A percentile compares a stretch with the other conserved stretches of the same genome.
phyloP scores from a whole-genome alignment of 768 basidiomycete species.

The Baorangia bicolor region DNA sequence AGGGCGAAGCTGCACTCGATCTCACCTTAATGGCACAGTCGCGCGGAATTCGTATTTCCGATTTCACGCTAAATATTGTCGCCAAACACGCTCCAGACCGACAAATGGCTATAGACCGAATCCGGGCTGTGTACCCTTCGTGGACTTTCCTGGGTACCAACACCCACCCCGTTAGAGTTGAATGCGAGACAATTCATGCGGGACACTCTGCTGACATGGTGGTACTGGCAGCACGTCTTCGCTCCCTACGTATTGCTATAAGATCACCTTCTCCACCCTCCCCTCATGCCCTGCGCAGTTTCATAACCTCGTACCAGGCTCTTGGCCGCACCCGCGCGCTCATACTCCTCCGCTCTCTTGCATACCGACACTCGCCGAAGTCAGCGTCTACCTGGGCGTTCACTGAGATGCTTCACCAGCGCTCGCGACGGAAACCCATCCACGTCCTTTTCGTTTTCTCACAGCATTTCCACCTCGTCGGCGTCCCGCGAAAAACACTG shows the following conservation, averaged over 20 bases:
- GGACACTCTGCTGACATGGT: slow-evolving; percentile 4
- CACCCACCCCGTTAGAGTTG: neutral
- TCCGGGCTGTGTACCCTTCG: slow-evolving; percentile 12
- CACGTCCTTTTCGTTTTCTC: slow-evolving; percentile 43
- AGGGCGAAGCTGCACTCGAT: slow-evolving; percentile 42
- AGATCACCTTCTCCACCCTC: slow-evolving; percentile 22
- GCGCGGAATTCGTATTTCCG: slow-evolving; percentile 32
- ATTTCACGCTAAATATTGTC: slow-evolving; percentile 36
- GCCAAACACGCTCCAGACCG: slow-evolving; percentile 26
- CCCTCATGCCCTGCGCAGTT: slow-evolving; percentile 15
- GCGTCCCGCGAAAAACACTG: slow-evolving; percentile 44
- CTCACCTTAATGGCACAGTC: slow-evolving; percentile 40
- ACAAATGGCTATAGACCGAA: slow-evolving; percentile 5
- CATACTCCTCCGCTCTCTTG: slow-evolving; percentile 18
- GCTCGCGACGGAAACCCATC: slow-evolving; percentile 13
- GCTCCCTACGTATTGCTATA: slow-evolving; percentile 26
- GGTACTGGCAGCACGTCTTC: slow-evolving; percentile 19
- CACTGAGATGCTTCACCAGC: slow-evolving; percentile 31
- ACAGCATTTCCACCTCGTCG: slow-evolving; percentile 50
- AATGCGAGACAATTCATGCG: neutral
- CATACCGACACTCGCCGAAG: slow-evolving; percentile 24
- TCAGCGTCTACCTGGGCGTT: slow-evolving; percentile 28
- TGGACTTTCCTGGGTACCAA: slow-evolving; percentile 2
- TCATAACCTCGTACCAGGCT: slow-evolving; percentile 23
- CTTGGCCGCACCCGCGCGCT: slow-evolving; percentile 21